Base-by-base conservation (phyloP, 805 yeast species). In the Yarrowia alimentaria region DNA sequence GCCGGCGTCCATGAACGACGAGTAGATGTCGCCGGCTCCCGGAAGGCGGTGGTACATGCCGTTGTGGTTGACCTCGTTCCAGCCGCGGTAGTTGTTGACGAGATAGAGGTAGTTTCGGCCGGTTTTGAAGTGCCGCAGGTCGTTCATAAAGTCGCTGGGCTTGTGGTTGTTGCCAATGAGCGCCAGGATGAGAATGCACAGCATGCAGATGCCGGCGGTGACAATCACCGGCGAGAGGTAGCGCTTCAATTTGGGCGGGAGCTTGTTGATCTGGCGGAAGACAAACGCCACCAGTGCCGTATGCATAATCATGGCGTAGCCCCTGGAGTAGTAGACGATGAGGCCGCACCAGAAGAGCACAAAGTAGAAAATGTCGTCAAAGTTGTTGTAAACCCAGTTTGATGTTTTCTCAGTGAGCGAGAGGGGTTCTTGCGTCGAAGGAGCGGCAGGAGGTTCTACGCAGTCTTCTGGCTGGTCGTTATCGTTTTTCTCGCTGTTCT, bases 21-120 rank as follows among this genome's bases (percentile, higher is more conserved):
- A 63, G 30, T 85, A 71, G 13, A 85, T 70, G 61, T 85, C 94
- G 2, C 95, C 95, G 11, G 90, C 85, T 0, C 95, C 95, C 0
- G 94, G 93, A 76, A 79, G 75, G 16, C 64, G 61, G 3, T 62
- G 58, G 26, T 32, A 47, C 25, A 34, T 25, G 19, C 37, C 50
- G 17, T 65, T 55, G 16, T 60, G 60, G 48, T 55, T 54, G 18
- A 55, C 32, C 38, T 48, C 19, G 37, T 43, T 43, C 50, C 37
- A 43, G n/a, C 14, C 14, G 7, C 37, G 20, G 50, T 43, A 43
- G 22, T 67, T 63, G 57, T 74, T 74, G 63, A 83, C 82, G 20
- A 85, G 69, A 52, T 74, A 66, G 35, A 81, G 62, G 59, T 85
- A 85, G 11, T 71, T 83, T 51, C 81, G 72, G 0, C 90, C 90